Evolutionary conservation across 768 basidiomycete genomes (phyloP).

Genomic region (Termitomyces sp.): DNA sequence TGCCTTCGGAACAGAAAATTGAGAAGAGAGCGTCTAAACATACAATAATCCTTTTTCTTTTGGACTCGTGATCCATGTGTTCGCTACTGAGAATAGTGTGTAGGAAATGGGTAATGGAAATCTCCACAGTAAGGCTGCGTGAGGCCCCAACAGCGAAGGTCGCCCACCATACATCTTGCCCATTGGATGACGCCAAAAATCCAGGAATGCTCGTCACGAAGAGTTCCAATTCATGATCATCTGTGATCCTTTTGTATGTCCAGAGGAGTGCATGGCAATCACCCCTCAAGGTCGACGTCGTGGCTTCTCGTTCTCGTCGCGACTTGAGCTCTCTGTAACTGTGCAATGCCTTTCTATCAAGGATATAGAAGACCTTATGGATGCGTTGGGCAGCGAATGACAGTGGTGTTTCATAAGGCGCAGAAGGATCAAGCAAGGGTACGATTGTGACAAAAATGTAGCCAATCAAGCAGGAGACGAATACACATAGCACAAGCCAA

Average conservation of each 20-base stretch:
- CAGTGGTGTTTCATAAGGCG: constrained; percentile 6
- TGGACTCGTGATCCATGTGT: not conserved
- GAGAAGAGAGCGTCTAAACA: constrained; percentile 5
- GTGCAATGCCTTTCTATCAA: no score
- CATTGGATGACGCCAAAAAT: not conserved
- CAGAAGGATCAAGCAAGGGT: constrained; percentile 2
- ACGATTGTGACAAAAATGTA: not conserved
- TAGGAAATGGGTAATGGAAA: not conserved
- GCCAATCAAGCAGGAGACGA: not conserved
- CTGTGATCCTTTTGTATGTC: constrained; percentile 3
- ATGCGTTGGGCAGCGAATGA: not conserved
- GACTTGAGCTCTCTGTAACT: not conserved
- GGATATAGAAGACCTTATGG: not conserved
- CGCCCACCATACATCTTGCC: not conserved
- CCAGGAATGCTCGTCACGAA: constrained; percentile 6
- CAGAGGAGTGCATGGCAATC: constrained; percentile 1
- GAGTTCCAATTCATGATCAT: not conserved
- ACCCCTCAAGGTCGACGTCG: not conserved
- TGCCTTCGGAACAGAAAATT: not conserved
- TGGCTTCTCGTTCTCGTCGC: not conserved
- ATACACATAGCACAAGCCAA: not conserved
- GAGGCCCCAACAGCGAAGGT: not conserved
- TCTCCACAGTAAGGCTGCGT: not conserved
- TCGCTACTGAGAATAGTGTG: not conserved
- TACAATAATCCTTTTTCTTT: not conserved